Base-by-base conservation (phyloP, 176 grass and related monocot species). In the Metroxylon sagu region DNA sequence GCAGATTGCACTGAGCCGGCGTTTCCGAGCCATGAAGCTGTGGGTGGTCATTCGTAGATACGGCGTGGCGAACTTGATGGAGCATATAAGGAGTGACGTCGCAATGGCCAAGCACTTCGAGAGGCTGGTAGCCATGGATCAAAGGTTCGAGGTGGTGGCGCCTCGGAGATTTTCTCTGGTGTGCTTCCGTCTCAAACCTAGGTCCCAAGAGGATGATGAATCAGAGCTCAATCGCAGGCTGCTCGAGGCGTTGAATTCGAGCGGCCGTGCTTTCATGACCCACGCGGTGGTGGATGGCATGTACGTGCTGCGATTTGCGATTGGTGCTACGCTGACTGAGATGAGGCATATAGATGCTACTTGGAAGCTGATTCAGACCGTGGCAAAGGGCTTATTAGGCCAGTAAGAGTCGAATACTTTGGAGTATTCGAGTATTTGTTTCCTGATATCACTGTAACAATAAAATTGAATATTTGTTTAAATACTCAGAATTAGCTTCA, bases 71-170 rank as follows among this genome's bases (percentile, higher is more conserved):
- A 80, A 80, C 26, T 60, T 82, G 2, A 31, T 61, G 6, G 53
- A 67, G 4, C 49, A 65, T 60, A 26, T 86, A 0, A 55, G 69
- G 0, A 52, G 73, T 0, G 68, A 86, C 59, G 70, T 87, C 54
- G 1, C 50, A 1, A 70, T 77, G 39, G 84, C 79, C 10, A 56
- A 82, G 54, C 56, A 72, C 54, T 87, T 87, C 64, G 84, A 87
- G 64, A 58, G 57, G 6, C 25, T 59, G 50, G 54, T 82, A 4
- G 25, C 1, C 4, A 43, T 49, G 18, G 78, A 82, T 70, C 29
- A 16, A 1, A 54, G 78, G 6, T 86, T 87, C 62, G 78, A 87
- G 73, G 84, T 87, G 55, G 74, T 54, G 53, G 65, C 52, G 4
- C 65, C 74, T 5, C 64, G 68, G 6, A 55, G 18, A 25, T 83